Conservation (phyloP, 2,329 filamentous ascomycete species). For the Aspergillus tamarii region DNA sequence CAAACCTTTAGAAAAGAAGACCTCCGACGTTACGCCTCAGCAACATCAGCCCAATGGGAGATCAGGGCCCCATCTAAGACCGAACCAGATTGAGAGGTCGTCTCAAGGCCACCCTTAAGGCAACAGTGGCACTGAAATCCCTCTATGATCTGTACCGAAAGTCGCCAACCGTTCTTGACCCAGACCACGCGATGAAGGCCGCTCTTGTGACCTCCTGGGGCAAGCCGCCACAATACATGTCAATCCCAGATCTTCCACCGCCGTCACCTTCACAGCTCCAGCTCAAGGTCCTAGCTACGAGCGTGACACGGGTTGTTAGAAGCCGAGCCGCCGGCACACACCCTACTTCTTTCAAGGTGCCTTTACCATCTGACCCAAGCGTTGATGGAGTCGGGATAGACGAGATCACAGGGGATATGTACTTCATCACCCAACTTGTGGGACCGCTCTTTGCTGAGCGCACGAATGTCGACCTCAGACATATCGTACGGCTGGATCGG, state of each 20-base stretch:
- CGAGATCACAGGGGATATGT: conserved; percentile 1
- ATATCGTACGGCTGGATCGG: not conserved
- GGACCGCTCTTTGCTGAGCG: conserved; percentile 1
- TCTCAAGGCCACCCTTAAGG: not conserved
- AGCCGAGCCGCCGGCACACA: conserved; percentile 1
- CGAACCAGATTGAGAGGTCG: not conserved
- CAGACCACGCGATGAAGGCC: not conserved
- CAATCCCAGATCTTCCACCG: not conserved
- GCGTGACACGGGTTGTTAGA: not conserved
- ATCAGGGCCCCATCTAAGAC: not conserved
- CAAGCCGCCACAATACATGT: not conserved
- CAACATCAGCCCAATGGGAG: not conserved
- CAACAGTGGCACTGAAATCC: not conserved
- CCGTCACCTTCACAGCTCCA: not conserved
- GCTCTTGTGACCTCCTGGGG: conserved; percentile 1
- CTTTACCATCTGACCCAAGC: not conserved
- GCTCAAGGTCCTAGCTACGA: not conserved
- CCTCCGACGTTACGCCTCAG: too few species aligned
- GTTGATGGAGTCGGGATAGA: conserved; percentile 1
- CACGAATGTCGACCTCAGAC: not conserved
- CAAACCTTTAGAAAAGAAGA: too few species aligned
- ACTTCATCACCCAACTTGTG: conserved; percentile 2
- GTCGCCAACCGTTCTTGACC: not conserved
- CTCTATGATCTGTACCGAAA: not conserved
- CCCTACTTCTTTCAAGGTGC: not conserved